Conservation (phyloP, 306 rosid species). For the Trichosanthes cucumerina region DNA sequence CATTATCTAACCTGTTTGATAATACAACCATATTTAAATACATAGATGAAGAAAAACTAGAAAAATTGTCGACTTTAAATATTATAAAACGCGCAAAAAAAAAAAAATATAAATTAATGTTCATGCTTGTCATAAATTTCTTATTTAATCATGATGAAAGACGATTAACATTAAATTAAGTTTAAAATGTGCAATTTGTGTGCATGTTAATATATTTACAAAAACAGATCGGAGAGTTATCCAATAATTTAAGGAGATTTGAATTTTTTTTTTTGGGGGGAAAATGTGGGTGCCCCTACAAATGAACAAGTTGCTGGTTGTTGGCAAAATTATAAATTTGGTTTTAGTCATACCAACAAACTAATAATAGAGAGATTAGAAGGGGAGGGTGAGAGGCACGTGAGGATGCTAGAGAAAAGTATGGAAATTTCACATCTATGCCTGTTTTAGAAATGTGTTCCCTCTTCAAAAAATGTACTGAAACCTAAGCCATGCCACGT, state of each 20-base stretch:
- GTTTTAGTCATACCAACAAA: slow-evolving; percentile 10
- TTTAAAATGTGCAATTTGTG: background rate
- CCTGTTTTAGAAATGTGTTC: slow-evolving; percentile 24
- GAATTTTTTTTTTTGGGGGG: background rate
- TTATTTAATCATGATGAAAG: background rate
- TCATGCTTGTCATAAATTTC: background rate
- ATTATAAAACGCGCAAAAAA: too few species aligned
- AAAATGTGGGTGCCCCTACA: slow-evolving; percentile 6
- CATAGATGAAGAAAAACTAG: background rate
- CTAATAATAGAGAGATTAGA: slow-evolving; percentile 6
- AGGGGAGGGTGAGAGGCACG: slow-evolving; percentile 29
- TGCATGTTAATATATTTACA: too few species aligned
- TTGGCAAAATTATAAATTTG: slow-evolving; percentile 15
- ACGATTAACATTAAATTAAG: background rate
- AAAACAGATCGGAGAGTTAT: too few species aligned
- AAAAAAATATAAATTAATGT: background rate
- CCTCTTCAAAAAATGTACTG: slow-evolving; percentile 18
- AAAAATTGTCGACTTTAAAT: background rate
- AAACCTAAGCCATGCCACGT: slow-evolving; percentile 37
- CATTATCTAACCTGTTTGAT: background rate
- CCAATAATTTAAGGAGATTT: background rate
- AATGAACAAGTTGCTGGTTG: slow-evolving; percentile 24
- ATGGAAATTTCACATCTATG: slow-evolving; percentile 35
- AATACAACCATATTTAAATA: background rate
- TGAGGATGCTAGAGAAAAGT: slow-evolving; percentile 44